These are phyloP conservation scores for Apiospora pterosperma DNA, from an alignment of 2,329 filamentous ascomycete genomes.

Conservation along the genomic window DNA sequence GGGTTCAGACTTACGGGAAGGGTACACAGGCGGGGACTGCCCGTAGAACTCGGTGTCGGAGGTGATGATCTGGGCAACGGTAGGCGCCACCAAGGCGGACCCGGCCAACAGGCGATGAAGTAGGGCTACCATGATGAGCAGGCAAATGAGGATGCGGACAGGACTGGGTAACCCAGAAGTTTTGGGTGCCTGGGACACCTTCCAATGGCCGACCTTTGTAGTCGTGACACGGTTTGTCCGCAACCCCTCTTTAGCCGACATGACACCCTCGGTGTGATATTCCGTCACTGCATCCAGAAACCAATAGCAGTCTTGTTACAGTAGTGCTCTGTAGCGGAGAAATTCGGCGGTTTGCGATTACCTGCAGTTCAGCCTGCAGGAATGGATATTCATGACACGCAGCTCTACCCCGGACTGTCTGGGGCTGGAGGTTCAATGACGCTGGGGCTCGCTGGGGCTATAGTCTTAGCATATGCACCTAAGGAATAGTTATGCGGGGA, in stretches of 20 bases:
- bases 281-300: background rate
- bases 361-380: background rate
- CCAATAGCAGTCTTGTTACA: background rate
- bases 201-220: background rate
- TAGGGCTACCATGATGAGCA: constrained; percentile 1
- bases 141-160: background rate
- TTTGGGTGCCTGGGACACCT: background rate
- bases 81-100: background rate
- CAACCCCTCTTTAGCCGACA: background rate
- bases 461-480: background rate
- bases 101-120: background rate
- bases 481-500: background rate
- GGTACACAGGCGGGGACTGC: constrained; percentile 47
- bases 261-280: background rate
- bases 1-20: constrained; percentile 39
- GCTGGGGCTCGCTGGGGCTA: background rate
- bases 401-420: background rate
- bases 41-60: constrained; percentile 47
- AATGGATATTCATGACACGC: background rate
- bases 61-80: constrained; percentile 24
- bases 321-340: background rate
- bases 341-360: background rate
- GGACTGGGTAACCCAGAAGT: background rate
- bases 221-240: background rate
- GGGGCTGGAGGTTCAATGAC: background rate